Evolutionary conservation across 495 filamentous ascomycete genomes (phyloP).

Genomic region (Lophiostoma macrostomum): DNA sequence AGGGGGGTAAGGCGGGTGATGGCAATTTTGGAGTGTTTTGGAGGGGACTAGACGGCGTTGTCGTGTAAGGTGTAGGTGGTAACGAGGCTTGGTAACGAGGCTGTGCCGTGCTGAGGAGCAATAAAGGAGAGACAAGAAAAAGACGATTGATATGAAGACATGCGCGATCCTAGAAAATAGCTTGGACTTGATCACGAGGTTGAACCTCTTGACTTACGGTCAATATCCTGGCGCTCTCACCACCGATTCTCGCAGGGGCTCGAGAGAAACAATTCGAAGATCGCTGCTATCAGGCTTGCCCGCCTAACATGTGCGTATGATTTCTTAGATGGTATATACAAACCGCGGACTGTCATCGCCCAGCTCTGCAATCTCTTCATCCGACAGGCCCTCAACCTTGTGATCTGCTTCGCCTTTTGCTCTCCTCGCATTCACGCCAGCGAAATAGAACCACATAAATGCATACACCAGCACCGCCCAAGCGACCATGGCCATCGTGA

Average conservation of each 20-base stretch:
- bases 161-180: too few species aligned
- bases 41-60: conserved; percentile 45
- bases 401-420: conserved; percentile 52
- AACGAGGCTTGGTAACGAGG: too few species aligned
- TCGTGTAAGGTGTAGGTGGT: conserved; percentile 34
- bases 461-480: conserved; percentile 49
- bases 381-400: conserved; percentile 53
- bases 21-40: conserved; percentile 49
- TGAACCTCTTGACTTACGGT: too few species aligned
- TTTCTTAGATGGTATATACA: conserved; percentile 46
- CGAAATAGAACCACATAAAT: conserved; percentile 56
- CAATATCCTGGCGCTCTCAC: too few species aligned
- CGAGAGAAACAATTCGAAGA: too few species aligned
- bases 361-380: conserved; percentile 65
- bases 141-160: too few species aligned
- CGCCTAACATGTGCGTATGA: too few species aligned
- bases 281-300: too few species aligned
- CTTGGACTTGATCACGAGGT: too few species aligned
- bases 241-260: too few species aligned
- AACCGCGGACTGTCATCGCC: conserved; percentile 67
- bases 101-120: too few species aligned
- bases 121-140: too few species aligned
- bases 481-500: conserved; percentile 54
- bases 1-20: conserved; percentile 41
- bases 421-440: conserved; percentile 54